Evolutionary conservation across 345 rosid species (phyloP).

Genomic region (Microthlaspi erraticum): DNA sequence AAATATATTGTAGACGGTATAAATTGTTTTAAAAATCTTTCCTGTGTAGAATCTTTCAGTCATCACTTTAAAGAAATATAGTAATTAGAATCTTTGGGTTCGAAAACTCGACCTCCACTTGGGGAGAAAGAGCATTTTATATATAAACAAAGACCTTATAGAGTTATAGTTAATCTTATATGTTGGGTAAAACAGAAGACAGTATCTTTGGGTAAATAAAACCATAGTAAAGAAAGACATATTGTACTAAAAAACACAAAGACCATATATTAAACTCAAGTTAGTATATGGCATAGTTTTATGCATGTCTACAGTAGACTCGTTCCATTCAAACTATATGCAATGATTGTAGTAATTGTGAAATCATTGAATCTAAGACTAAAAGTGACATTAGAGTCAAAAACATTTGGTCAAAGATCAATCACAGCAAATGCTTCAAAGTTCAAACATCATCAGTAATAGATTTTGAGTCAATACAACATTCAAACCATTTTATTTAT

Average conservation of each 20-base stretch:
- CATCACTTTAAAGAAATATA: background rate
- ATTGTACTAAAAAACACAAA: slow-evolving; percentile 6
- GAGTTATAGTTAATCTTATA: slow-evolving; percentile 18
- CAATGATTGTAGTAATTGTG: slow-evolving; percentile 28
- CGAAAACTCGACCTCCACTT: slow-evolving; percentile 21
- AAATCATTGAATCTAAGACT: background rate
- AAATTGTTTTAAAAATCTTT: no score
- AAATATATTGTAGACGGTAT: background rate
- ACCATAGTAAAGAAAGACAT: slow-evolving; percentile 37
- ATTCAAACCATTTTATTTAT: background rate
- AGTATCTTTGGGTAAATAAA: slow-evolving; percentile 31
- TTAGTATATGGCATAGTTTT: slow-evolving; percentile 18
- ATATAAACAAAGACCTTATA: slow-evolving; percentile 6
- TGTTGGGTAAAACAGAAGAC: slow-evolving; percentile 32
- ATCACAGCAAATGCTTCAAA: slow-evolving; percentile 13
- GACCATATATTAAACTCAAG: background rate
- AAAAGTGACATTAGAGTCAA: slow-evolving; percentile 24
- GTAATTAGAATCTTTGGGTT: slow-evolving; percentile 21
- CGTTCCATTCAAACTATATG: slow-evolving; percentile 20
- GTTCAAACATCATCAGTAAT: slow-evolving; percentile 16
- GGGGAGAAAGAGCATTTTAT: background rate
- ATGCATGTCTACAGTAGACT: slow-evolving; percentile 1
- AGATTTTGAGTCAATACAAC: background rate
- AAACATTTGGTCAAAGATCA: slow-evolving; percentile 32
- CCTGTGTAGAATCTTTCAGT: no score